Evolutionary conservation across 2,329 filamentous ascomycete genomes (phyloP).

Genomic region (Verticillium longisporum): DNA sequence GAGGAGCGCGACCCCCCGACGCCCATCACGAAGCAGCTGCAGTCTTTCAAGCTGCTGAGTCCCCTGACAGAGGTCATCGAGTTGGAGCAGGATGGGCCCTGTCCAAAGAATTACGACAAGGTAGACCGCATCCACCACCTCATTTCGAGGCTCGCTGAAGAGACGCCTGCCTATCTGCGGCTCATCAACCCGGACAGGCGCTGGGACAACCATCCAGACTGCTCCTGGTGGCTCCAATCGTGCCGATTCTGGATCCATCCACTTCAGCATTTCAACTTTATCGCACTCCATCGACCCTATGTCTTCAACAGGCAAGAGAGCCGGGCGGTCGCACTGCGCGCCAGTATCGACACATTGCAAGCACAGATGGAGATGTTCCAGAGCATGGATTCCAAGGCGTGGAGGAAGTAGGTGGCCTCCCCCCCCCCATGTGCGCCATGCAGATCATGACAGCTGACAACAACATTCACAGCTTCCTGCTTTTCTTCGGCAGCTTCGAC

Average conservation of each 20-base stretch:
- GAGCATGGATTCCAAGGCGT: slow-evolving; percentile 41
- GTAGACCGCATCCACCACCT: slow-evolving; percentile 47
- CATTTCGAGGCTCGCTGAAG: slow-evolving; percentile 39
- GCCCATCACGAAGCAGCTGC: slow-evolving; percentile 45
- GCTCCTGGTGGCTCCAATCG: slow-evolving; percentile 48
- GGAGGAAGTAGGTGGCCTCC: slow-evolving; percentile 25
- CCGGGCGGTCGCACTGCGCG: slow-evolving; percentile 47
- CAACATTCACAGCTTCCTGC: slow-evolving; percentile 30
- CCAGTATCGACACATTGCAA: slow-evolving; percentile 48
- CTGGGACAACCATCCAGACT: slow-evolving; percentile 47
- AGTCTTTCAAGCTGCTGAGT: slow-evolving; percentile 38
- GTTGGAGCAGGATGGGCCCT: slow-evolving; percentile 49
- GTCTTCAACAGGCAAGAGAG: slow-evolving; percentile 50
- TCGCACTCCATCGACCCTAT: slow-evolving; percentile 56
- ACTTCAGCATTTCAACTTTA: slow-evolving; percentile 40
- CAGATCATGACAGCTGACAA: neutral
- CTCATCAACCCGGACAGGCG: slow-evolving; percentile 48
- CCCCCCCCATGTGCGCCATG: neutral
- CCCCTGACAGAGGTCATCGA: slow-evolving; percentile 46
- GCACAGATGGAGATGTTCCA: slow-evolving; percentile 45
- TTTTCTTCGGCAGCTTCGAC: slow-evolving; percentile 60
- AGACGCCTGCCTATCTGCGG: slow-evolving; percentile 46
- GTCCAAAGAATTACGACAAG: slow-evolving; percentile 44
- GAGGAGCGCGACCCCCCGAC: slow-evolving; percentile 46
- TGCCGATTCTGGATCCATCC: slow-evolving; percentile 41